These are phyloP conservation scores for Podospora tetraspora DNA, from an alignment of 495 filamentous ascomycete genomes.

Conservation along the genomic window DNA sequence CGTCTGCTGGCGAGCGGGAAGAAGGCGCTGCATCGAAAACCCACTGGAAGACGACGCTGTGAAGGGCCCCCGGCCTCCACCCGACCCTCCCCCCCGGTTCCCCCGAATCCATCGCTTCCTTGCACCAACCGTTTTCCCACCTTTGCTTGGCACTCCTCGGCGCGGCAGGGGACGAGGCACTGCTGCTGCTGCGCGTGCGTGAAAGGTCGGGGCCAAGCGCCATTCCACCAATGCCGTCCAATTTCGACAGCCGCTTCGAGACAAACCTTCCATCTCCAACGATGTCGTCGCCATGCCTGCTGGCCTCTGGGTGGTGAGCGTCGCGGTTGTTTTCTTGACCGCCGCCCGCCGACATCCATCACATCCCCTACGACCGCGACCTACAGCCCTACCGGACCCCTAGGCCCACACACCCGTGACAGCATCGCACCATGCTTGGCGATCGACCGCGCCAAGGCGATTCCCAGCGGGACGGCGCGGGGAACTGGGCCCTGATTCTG, in stretches of 20 bases:
- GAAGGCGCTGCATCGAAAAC: background rate
- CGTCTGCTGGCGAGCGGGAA: background rate
- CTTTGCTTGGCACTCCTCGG: background rate
- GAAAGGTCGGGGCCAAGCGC: background rate
- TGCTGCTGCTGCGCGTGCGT: too few species aligned
- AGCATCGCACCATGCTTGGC: constrained; percentile 13
- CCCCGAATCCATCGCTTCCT: background rate
- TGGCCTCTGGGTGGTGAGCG: background rate
- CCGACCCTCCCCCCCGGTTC: background rate
- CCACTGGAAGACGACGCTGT: too few species aligned
- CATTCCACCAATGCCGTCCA: background rate
- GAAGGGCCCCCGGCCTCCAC: too few species aligned
- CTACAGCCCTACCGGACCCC: background rate
- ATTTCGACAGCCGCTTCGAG: background rate
- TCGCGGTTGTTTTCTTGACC: background rate
- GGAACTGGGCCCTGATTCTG: constrained; percentile 6
- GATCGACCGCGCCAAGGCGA: constrained; percentile 11
- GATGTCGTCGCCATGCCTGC: background rate
- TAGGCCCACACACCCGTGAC: background rate
- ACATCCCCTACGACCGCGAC: background rate
- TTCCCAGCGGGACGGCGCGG: constrained; percentile 8
- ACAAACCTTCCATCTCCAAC: background rate
- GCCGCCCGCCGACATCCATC: background rate
- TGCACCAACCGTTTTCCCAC: background rate
- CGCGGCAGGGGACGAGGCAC: background rate